Percentiles rank a stretch among this genome's conserved stretches.
These are phyloP conservation scores for Cutaneotrichosporon sp. DNA, from an alignment of 1,284 basidiomycete genomes.

Conservation along the genomic window DNA sequence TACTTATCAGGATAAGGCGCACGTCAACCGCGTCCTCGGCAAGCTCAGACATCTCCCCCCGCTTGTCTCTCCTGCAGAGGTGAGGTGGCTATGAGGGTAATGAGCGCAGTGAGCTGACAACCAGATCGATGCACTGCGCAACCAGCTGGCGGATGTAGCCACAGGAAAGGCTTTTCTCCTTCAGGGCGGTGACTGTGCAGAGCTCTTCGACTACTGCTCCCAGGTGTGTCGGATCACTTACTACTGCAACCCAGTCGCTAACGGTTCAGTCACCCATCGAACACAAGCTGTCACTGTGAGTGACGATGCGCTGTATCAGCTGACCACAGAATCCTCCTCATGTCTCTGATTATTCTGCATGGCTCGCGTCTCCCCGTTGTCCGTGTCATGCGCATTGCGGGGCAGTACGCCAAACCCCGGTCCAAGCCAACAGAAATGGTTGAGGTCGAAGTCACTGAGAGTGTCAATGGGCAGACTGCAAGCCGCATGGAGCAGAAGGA, in stretches of 20 bases:
- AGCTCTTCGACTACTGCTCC: constrained; percentile 86
- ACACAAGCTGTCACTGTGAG: constrained; percentile 76
- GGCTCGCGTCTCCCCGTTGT: constrained; percentile 88
- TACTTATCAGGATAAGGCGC: constrained; percentile 45
- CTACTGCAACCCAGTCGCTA: background rate
- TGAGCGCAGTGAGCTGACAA: background rate
- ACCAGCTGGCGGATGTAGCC: constrained; percentile 74
- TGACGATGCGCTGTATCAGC: no score
- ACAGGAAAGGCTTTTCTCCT: constrained; percentile 86
- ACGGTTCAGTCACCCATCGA: constrained; percentile 74
- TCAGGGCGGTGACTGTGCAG: constrained; percentile 95
- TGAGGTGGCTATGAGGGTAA: constrained; percentile 42
- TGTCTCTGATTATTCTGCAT: constrained; percentile 92
- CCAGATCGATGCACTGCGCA: constrained; percentile 78
- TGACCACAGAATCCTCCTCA: constrained; percentile 65
- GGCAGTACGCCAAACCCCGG: constrained; percentile 94
- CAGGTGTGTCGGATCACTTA: constrained; percentile 56
- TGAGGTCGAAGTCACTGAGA: constrained; percentile 57
- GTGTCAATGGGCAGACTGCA: constrained; percentile 30
- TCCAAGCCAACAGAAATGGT: constrained; percentile 75
- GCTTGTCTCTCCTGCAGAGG: constrained; percentile 83
- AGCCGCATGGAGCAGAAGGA: constrained; percentile 36
- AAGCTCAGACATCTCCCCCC: constrained; percentile 75
- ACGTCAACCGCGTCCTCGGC: constrained; percentile 60
- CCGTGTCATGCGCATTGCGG: constrained; percentile 84